These are phyloP conservation scores for Lactarius hengduanensis DNA, from an alignment of 768 basidiomycete genomes.

Conservation along the genomic window DNA sequence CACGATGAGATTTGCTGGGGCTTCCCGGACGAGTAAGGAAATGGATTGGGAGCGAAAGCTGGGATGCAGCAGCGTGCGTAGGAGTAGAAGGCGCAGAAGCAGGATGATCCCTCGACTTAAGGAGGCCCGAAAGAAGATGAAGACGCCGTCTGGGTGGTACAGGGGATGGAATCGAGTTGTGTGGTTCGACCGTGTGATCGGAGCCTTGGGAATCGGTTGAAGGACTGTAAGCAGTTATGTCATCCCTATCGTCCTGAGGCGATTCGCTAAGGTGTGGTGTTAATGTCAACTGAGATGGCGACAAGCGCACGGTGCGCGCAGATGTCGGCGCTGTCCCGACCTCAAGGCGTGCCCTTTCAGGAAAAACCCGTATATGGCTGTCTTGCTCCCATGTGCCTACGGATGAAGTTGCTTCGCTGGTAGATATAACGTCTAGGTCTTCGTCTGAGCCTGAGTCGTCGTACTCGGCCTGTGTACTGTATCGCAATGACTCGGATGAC, in stretches of 20 bases:
- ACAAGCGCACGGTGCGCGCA: conserved; percentile 16
- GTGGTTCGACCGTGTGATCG: not conserved
- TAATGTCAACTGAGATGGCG: conserved; percentile 27
- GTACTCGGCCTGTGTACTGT: conserved; percentile 29
- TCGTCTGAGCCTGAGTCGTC: conserved; percentile 28
- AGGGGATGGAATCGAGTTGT: conserved; percentile 21
- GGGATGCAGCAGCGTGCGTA: conserved; percentile 26
- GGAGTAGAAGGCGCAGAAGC: conserved; percentile 29
- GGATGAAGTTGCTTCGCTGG: conserved; percentile 21
- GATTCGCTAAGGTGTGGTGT: conserved; percentile 9
- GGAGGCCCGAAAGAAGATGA: conserved; percentile 23
- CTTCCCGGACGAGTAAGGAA: conserved; percentile 23
- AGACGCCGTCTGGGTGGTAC: conserved; percentile 24
- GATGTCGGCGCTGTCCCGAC: conserved; percentile 6
- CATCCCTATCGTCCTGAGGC: conserved; percentile 19
- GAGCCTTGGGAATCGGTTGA: conserved; percentile 23
- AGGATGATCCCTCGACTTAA: conserved; percentile 26
- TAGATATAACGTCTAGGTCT: conserved; percentile 29
- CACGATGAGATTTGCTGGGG: conserved; percentile 21
- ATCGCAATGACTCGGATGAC: conserved; percentile 20
- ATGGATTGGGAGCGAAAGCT: conserved; percentile 27
- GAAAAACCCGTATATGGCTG: conserved; percentile 5
- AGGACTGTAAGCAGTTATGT: conserved; percentile 21
- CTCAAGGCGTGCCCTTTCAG: conserved; percentile 2
- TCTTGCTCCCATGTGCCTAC: conserved; percentile 21